Conservation (phyloP, 768 basidiomycete genomes). For the Rhizopogon vinicolor region DNA sequence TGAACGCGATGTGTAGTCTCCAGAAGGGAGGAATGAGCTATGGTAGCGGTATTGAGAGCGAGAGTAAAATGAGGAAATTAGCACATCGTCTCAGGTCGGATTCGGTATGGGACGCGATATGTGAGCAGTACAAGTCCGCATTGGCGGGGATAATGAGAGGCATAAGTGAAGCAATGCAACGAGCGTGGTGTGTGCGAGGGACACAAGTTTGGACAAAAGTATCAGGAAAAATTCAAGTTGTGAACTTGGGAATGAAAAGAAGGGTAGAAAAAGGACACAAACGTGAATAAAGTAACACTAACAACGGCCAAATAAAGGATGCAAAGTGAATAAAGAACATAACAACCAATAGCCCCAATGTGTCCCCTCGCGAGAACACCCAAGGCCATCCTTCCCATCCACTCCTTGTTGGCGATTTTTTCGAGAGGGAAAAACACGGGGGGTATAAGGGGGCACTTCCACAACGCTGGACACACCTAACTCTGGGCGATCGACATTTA, state of each 20-base stretch:
- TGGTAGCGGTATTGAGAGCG: slow-evolving; percentile 4
- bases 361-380: slow-evolving; percentile 19
- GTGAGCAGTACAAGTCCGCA: slow-evolving; percentile 10
- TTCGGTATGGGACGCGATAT: slow-evolving; percentile 3
- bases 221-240: slow-evolving; percentile 15
- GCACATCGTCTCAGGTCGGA: slow-evolving; percentile 6
- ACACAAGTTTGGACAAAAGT: slow-evolving; percentile 18
- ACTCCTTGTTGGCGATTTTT: slow-evolving; percentile 8
- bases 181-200: slow-evolving; percentile 19
- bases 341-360: slow-evolving; percentile 63
- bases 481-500: background rate
- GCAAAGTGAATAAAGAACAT: slow-evolving; percentile 45
- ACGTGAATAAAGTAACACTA: slow-evolving; percentile 26
- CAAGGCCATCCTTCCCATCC: slow-evolving; percentile 19
- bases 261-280: slow-evolving; percentile 26
- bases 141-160: slow-evolving; percentile 25
- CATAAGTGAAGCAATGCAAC: slow-evolving; percentile 30
- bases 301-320: slow-evolving; percentile 17
- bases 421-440: background rate
- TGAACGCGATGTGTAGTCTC: slow-evolving; percentile 9
- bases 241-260: slow-evolving; percentile 26
- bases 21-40: slow-evolving; percentile 6
- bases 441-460: background rate
- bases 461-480: background rate
- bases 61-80: slow-evolving; percentile 15